phyloP scores from a whole-genome alignment of 2,329 filamentous ascomycete genomes.

The Leptographium procerum region DNA sequence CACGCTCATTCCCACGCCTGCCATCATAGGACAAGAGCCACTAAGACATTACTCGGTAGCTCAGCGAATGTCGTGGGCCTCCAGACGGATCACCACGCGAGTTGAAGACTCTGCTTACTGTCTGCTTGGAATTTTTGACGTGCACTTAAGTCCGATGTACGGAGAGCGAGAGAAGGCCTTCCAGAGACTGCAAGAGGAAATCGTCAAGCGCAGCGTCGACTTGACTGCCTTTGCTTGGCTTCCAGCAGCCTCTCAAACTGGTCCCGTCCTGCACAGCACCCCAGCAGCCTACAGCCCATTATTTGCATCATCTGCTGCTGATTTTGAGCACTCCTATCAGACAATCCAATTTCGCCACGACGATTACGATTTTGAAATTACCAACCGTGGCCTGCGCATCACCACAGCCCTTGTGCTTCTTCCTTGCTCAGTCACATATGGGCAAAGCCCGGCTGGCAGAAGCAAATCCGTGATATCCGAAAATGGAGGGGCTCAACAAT shows the following conservation, averaged over 20 bases:
- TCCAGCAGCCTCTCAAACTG: neutral
- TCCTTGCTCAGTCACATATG: neutral
- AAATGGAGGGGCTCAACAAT: neutral
- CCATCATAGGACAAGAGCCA: neutral
- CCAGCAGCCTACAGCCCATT: neutral
- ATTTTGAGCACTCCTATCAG: neutral
- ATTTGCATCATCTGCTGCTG: neutral
- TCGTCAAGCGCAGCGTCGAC: constrained; percentile 4
- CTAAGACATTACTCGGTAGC: constrained; percentile 2
- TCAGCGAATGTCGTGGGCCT: constrained; percentile 12
- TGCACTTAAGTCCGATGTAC: constrained; percentile 11
- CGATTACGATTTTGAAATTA: neutral
- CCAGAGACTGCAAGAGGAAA: constrained; percentile 10
- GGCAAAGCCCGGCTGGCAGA: neutral
- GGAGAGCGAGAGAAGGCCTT: constrained; percentile 13
- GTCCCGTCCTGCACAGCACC: too few species aligned
- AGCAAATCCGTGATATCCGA: neutral
- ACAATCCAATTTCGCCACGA: neutral
- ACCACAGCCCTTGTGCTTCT: neutral
- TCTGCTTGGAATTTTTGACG: constrained; percentile 12
- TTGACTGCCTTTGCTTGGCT: constrained; percentile 6
- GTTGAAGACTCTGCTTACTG: constrained; percentile 12
- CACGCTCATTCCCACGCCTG: constrained; percentile 5
- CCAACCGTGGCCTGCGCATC: neutral
- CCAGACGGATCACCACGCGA: constrained; percentile 9